These are phyloP conservation scores for Candida ponderosae DNA, from an alignment of 805 yeast species.

Conservation along the genomic window DNA sequence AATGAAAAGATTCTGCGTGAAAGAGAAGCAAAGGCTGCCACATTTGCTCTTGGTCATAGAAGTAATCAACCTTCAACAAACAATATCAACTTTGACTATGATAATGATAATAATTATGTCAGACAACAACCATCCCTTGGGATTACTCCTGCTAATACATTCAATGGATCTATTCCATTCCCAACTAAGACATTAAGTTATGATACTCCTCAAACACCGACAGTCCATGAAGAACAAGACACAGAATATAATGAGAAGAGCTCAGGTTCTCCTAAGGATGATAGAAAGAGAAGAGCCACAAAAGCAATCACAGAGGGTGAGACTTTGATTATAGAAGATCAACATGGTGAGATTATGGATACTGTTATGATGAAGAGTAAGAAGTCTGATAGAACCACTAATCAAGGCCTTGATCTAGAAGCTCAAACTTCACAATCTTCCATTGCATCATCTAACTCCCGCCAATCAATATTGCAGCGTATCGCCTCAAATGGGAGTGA, in stretches of 20 bases:
- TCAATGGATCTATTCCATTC: constrained; percentile 4
- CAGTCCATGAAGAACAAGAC: not conserved
- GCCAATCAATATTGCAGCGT: constrained; percentile 8
- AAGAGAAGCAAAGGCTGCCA: constrained; percentile 34
- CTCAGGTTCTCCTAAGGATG: not conserved
- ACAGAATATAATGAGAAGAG: not conserved
- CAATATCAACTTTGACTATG: not conserved
- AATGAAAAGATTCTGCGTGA: constrained; percentile 31
- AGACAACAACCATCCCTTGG: constrained; percentile 9
- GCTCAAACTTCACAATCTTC: constrained; percentile 12
- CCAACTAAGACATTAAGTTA: constrained; percentile 1
- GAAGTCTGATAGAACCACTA: too few relatives aligned
- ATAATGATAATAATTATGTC: constrained; percentile 11
- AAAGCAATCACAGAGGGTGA: constrained; percentile 64
- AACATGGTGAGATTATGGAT: constrained; percentile 72
- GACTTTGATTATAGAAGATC: constrained; percentile 70
- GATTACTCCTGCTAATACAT: constrained; percentile 17
- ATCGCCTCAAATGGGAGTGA: constrained; percentile 3
- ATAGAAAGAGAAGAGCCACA: constrained; percentile 19
- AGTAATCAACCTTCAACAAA: not conserved
- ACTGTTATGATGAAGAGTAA: constrained; percentile 36
- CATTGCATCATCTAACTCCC: constrained; percentile 6
- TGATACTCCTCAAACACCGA: not conserved
- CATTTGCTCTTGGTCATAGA: constrained; percentile 27
- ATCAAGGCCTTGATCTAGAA: not conserved